A percentile compares a stretch with the other conserved stretches of the same genome.
phyloP scores from a whole-genome alignment of 2,329 filamentous ascomycete genomes.

The Talaromyces sp. region DNA sequence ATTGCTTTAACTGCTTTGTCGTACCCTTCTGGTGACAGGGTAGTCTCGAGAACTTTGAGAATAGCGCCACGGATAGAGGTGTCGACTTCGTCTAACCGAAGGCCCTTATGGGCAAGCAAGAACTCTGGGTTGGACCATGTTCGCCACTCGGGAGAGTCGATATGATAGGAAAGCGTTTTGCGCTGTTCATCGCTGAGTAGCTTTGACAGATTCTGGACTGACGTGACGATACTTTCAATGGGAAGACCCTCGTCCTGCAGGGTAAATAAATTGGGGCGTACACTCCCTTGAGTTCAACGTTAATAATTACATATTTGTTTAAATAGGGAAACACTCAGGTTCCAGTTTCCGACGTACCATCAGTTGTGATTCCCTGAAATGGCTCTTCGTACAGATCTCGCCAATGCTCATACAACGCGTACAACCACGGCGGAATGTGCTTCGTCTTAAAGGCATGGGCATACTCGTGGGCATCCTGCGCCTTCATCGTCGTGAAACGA shows the following conservation, averaged over 20 bases:
- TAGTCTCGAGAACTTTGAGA: slow-evolving; percentile 52
- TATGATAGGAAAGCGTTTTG: slow-evolving; percentile 51
- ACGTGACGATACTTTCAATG: slow-evolving; percentile 53
- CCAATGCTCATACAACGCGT: slow-evolving; percentile 59
- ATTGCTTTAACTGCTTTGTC: slow-evolving; percentile 64
- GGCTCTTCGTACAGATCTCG: slow-evolving; percentile 56
- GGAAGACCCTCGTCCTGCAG: slow-evolving; percentile 62
- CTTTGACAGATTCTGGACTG: slow-evolving; percentile 45
- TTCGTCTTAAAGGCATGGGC: slow-evolving; percentile 56
- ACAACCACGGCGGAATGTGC: slow-evolving; percentile 62
- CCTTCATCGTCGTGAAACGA: slow-evolving; percentile 60
- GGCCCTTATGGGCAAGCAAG: slow-evolving; percentile 62
- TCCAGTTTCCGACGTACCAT: slow-evolving; percentile 43
- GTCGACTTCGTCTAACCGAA: slow-evolving; percentile 63
- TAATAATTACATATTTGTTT: slow-evolving; percentile 9
- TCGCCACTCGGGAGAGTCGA: slow-evolving; percentile 69
- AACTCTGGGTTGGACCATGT: slow-evolving; percentile 72
- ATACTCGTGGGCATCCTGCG: slow-evolving; percentile 61
- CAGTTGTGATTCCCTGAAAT: slow-evolving; percentile 65
- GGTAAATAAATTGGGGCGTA: slow-evolving; percentile 43
- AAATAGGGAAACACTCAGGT: not conserved
- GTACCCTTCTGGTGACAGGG: slow-evolving; percentile 67
- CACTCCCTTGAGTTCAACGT: not conserved
- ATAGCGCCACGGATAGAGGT: slow-evolving; percentile 45
- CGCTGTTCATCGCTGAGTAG: slow-evolving; percentile 49